These are phyloP conservation scores for Tricholoma bakamatsutake DNA, from an alignment of 768 basidiomycete species.

Conservation along the genomic window DNA sequence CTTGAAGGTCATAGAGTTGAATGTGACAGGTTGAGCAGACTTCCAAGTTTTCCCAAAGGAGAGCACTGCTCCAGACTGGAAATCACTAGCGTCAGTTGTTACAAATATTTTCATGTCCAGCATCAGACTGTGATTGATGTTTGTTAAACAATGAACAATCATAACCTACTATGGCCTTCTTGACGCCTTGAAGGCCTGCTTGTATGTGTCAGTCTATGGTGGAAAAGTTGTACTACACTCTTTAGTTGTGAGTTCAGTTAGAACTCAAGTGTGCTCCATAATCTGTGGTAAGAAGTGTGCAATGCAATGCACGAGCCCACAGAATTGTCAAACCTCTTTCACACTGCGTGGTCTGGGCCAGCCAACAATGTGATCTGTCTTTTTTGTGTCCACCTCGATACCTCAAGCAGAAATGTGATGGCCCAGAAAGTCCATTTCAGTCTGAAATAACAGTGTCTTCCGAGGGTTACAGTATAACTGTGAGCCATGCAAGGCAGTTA, in stretches of 20 bases:
- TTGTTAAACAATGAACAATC: no score
- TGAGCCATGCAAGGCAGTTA: no score
- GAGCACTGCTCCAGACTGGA: no score
- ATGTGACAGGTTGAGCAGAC: no score
- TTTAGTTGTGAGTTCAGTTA: neutral
- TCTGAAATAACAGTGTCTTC: neutral
- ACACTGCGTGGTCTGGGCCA: neutral
- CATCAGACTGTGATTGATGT: no score
- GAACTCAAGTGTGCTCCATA: slow-evolving; percentile 20
- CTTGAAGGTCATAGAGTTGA: no score
- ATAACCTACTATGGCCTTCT: no score
- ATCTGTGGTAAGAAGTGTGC: slow-evolving; percentile 22
- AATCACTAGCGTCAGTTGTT: no score
- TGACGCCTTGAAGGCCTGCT: slow-evolving; percentile 18
- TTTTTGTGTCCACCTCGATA: neutral
- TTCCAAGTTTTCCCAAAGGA: no score
- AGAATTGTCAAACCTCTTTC: slow-evolving; percentile 13
- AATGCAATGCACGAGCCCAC: slow-evolving; percentile 26
- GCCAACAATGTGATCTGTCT: neutral
- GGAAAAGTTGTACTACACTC: slow-evolving; percentile 15
- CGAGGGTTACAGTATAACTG: neutral
- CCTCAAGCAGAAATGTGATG: neutral
- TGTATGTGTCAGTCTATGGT: slow-evolving; percentile 16
- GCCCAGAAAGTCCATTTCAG: no score
- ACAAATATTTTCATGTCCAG: no score